Conservation (phyloP, 1,284 basidiomycete species). For the Leccinum pseudoinsigne region DNA sequence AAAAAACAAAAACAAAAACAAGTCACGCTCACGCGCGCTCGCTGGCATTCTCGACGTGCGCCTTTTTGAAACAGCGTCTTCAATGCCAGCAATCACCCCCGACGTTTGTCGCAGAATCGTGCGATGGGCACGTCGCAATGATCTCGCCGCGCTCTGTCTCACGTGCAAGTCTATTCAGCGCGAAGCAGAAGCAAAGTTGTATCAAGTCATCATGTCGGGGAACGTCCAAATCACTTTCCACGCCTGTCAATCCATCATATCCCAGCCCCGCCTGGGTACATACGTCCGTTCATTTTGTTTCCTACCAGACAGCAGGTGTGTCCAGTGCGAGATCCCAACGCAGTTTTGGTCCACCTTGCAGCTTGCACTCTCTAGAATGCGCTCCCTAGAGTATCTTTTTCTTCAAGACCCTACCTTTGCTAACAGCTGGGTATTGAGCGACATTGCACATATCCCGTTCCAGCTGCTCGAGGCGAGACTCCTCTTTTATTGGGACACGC, state of each 20-base stretch:
- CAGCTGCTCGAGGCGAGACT: slow-evolving; percentile 33
- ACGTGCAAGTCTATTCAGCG: slow-evolving; percentile 28
- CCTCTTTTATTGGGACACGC: slow-evolving; percentile 28
- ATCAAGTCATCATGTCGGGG: slow-evolving; percentile 27
- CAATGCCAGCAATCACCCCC: slow-evolving; percentile 26
- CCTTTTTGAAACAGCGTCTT: background rate
- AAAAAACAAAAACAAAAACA: background rate
- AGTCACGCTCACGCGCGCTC: background rate
- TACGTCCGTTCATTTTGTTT: slow-evolving; percentile 29
- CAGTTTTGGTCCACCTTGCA: slow-evolving; percentile 20
- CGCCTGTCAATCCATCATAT: slow-evolving; percentile 30
- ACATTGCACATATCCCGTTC: slow-evolving; percentile 31
- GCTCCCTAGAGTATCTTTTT: slow-evolving; percentile 26
- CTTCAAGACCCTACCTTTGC: slow-evolving; percentile 31
- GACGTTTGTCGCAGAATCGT: slow-evolving; percentile 29
- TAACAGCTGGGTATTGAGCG: slow-evolving; percentile 29
- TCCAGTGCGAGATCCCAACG: slow-evolving; percentile 22
- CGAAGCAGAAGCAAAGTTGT: slow-evolving; percentile 31
- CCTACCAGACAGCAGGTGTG: slow-evolving; percentile 22
- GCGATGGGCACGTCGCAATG: slow-evolving; percentile 29
- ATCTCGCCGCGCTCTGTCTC: slow-evolving; percentile 30
- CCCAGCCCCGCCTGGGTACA: slow-evolving; percentile 27
- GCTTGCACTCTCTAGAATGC: slow-evolving; percentile 30
- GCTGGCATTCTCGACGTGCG: background rate
- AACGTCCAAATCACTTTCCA: slow-evolving; percentile 24